Conservation (phyloP, 129 eudicot species). For the Chrysanthemum seticuspe region DNA sequence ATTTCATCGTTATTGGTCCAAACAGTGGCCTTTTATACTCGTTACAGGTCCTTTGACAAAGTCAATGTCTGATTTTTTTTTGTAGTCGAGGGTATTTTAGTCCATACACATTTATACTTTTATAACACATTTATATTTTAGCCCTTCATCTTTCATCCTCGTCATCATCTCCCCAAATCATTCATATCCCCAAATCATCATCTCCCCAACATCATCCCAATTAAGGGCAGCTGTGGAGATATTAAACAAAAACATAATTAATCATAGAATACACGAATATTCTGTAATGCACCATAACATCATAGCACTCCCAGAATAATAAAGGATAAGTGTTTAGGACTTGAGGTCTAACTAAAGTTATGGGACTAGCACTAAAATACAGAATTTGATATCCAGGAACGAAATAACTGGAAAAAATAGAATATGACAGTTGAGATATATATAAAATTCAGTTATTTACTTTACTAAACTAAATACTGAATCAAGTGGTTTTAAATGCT, state of each 20-base stretch:
- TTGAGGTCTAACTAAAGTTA: not conserved
- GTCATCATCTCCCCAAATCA: too few species aligned
- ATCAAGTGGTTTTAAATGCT: too few species aligned
- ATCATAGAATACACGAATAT: not conserved
- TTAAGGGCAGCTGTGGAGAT: conserved; percentile 72
- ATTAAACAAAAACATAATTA: conserved; percentile 3
- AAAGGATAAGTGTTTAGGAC: not conserved
- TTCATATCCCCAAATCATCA: too few species aligned
- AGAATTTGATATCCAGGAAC: not conserved
- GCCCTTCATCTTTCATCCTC: too few species aligned
- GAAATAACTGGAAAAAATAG: not conserved
- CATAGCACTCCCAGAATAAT: not conserved
- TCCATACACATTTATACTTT: too few species aligned
- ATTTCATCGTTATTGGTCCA: too few species aligned
- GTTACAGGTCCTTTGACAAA: too few species aligned
- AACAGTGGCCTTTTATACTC: too few species aligned
- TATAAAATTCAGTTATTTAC: not conserved
- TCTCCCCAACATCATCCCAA: conserved; percentile 28
- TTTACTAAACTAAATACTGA: too few species aligned
- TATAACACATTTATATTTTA: too few species aligned
- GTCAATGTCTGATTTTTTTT: too few species aligned
- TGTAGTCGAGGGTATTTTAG: too few species aligned
- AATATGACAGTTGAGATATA: not conserved
- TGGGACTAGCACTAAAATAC: not conserved
- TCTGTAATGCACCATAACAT: not conserved